Conservation (phyloP, 768 basidiomycete genomes). For the Lactifluus pinguis region DNA sequence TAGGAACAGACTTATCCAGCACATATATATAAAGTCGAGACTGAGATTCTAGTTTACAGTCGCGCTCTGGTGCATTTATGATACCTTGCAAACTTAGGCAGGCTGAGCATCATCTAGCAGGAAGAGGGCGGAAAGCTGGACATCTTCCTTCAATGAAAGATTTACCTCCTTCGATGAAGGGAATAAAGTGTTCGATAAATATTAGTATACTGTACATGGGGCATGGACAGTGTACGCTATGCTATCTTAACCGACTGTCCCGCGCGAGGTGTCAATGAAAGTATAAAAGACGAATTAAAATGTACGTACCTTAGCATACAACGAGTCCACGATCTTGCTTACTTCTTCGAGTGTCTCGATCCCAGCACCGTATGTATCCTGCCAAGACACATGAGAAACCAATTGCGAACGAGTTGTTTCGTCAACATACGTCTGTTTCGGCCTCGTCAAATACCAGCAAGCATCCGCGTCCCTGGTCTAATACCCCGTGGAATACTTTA, state of each 20-base stretch:
- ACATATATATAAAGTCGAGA: no score
- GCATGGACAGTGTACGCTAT: constrained; percentile 6
- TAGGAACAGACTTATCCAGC: no score
- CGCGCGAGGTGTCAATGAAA: background rate
- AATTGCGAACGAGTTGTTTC: constrained; percentile 1
- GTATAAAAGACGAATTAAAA: constrained; percentile 19
- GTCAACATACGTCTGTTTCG: constrained; percentile 65
- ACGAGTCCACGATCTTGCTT: constrained; percentile 85
- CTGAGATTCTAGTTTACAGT: no score
- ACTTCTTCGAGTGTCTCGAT: constrained; percentile 87
- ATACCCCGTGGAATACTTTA: constrained; percentile 85
- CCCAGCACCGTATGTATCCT: constrained; percentile 85
- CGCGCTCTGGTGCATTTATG: no score
- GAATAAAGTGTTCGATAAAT: no score
- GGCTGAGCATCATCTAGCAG: background rate
- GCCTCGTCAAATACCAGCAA: constrained; percentile 84
- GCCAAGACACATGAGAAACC: background rate
- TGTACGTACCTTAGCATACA: constrained; percentile 69
- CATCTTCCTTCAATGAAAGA: no score
- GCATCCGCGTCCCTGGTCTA: constrained; percentile 94
- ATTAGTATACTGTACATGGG: background rate
- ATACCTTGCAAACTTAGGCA: background rate
- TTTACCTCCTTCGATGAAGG: no score
- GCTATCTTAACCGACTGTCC: constrained; percentile 19
- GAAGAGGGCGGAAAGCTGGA: background rate